Evolutionary conservation across 73 alveolate species (phyloP).

Genomic region (Tetrahymena thermophila): DNA sequence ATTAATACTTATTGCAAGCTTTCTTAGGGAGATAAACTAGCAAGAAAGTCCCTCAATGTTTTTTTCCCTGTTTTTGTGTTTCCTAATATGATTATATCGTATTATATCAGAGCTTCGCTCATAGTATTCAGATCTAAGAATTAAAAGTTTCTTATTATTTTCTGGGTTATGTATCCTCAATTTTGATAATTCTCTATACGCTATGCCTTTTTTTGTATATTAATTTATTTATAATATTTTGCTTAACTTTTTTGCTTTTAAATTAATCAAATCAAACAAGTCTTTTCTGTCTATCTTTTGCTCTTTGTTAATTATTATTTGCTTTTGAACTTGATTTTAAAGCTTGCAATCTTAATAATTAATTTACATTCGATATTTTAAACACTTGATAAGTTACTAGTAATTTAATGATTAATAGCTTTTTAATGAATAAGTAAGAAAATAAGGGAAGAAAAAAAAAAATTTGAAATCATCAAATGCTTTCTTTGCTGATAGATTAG

Average conservation of each 20-base stretch:
- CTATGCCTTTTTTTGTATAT: background rate
- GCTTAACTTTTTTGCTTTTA: background rate
- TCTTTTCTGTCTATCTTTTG: background rate
- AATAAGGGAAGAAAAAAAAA: background rate
- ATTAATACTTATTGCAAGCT: background rate
- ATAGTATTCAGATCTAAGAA: background rate
- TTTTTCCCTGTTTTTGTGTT: background rate
- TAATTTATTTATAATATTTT: background rate
- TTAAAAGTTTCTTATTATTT: background rate
- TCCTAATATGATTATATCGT: background rate
- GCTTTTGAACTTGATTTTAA: background rate
- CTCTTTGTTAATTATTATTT: too few species aligned
- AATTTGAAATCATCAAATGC: background rate
- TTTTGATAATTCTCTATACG: background rate
- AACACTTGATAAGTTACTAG: background rate
- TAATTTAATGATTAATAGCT: background rate
- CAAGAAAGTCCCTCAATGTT: slow-evolving; percentile 1
- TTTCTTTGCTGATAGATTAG: background rate
- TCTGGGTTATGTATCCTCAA: background rate
- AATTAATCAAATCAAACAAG: background rate
- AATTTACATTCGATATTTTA: background rate
- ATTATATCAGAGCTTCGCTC: slow-evolving; percentile 1
- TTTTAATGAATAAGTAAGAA: background rate
- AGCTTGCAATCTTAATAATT: background rate
- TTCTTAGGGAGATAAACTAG: background rate